Conservation (phyloP, 805 yeast genomes). For the Yamadazyma sp. region DNA sequence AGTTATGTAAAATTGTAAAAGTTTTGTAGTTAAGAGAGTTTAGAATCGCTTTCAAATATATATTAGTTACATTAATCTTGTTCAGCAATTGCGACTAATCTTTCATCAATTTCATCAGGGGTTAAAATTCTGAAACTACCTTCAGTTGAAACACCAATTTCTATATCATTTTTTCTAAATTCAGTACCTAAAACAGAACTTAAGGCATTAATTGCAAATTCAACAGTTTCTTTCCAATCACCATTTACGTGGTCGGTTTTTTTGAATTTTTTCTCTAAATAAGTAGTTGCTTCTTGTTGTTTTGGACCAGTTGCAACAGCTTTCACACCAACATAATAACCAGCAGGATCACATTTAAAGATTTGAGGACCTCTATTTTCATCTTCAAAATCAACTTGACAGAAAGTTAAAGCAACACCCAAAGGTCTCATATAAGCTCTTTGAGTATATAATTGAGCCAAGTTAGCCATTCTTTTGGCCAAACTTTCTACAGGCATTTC, state of each 20-base stretch:
- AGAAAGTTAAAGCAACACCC: constrained; percentile 88
- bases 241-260: constrained; percentile 64
- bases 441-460: constrained; percentile 94
- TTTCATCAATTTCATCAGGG: constrained; percentile 89
- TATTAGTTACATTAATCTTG: constrained; percentile 69
- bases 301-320: constrained; percentile 97
- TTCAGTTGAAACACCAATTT: constrained; percentile 82
- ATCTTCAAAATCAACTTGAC: constrained; percentile 65
- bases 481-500: constrained; percentile 94
- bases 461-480: constrained; percentile 92
- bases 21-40: too few relatives aligned
- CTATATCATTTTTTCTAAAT: constrained; percentile 89
- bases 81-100: constrained; percentile 92
- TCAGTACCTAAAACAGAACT: constrained; percentile 88
- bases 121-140: constrained; percentile 70
- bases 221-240: constrained; percentile 86
- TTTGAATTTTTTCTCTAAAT: constrained; percentile 87
- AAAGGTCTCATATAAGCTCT: constrained; percentile 98
- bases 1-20: too few relatives aligned
- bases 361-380: constrained; percentile 88
- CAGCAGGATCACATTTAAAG: constrained; percentile 96
- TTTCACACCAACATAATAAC: constrained; percentile 85
- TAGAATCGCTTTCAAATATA: too few relatives aligned
- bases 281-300: constrained; percentile 91
- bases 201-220: constrained; percentile 81